Conservation (phyloP, 768 basidiomycete genomes). For the Kwoniella pini region DNA sequence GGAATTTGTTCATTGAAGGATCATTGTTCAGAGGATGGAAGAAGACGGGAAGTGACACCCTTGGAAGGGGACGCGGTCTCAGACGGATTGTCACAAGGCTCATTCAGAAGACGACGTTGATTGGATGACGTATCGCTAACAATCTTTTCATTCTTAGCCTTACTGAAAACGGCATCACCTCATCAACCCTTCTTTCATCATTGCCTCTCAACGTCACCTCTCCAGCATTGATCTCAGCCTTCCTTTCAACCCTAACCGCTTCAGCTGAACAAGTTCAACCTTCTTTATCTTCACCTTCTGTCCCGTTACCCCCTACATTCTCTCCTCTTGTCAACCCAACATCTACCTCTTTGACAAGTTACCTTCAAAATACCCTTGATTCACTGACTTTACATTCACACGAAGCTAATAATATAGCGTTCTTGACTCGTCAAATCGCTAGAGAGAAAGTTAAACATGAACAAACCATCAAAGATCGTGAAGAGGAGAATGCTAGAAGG, state of each 20-base stretch:
- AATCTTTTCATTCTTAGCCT: slow-evolving; percentile 60
- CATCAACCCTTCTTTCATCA: slow-evolving; percentile 81
- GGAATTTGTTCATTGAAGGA: too few relatives aligned
- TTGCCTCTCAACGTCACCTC: slow-evolving; percentile 81
- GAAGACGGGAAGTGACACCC: too few relatives aligned
- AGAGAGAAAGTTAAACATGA: slow-evolving; percentile 81
- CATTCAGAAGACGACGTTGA: too few relatives aligned
- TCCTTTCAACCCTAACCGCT: slow-evolving; percentile 67
- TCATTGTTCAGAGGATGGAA: too few relatives aligned
- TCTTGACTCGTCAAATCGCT: slow-evolving; percentile 80
- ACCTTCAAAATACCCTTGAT: slow-evolving; percentile 81
- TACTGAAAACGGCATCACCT: slow-evolving; percentile 75
- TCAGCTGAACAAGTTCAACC: slow-evolving; percentile 49
- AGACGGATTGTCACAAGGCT: too few relatives aligned
- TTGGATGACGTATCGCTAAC: too few relatives aligned
- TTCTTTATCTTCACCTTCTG: slow-evolving; percentile 52
- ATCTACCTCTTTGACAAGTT: slow-evolving; percentile 66
- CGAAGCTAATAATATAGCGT: slow-evolving; percentile 89
- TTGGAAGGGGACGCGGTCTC: too few relatives aligned
- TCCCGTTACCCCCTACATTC: slow-evolving; percentile 61
- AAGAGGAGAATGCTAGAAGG: slow-evolving; percentile 79
- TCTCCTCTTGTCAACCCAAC: slow-evolving; percentile 70
- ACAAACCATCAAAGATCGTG: slow-evolving; percentile 74
- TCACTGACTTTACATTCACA: slow-evolving; percentile 80
- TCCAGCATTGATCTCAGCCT: slow-evolving; percentile 75